A percentile compares a stretch with the other conserved stretches of the same genome.
These are phyloP conservation scores for Aspergillus heteromorphus DNA, from an alignment of 495 filamentous ascomycete species.

Conservation along the genomic window DNA sequence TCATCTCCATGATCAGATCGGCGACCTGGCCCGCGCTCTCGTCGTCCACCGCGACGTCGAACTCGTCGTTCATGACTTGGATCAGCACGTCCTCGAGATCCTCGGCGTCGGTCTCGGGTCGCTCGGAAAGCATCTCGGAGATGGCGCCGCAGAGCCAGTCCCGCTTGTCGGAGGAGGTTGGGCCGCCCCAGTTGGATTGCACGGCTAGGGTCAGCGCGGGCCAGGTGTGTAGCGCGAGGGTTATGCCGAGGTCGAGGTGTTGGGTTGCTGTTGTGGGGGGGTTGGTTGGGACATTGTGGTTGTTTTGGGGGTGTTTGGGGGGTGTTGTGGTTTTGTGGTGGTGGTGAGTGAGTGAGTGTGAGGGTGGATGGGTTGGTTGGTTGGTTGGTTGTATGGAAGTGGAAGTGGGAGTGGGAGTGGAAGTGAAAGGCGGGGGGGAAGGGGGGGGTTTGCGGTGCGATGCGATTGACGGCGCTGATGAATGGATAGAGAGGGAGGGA, in stretches of 20 bases:
- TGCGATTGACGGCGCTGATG: too few species aligned
- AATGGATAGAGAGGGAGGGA: too few species aligned
- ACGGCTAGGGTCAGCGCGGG: constrained; percentile 80
- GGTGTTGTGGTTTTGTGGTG: constrained; percentile 18
- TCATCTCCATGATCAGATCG: constrained; percentile 61
- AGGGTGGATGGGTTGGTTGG: not conserved
- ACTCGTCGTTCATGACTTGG: constrained; percentile 92
- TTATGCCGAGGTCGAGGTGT: constrained; percentile 77
- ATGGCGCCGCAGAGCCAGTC: constrained; percentile 93
- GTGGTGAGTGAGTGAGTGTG: not conserved
- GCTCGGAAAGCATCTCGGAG: constrained; percentile 68
- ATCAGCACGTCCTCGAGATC: constrained; percentile 79
- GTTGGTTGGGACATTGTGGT: not conserved
- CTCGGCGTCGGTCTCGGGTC: constrained; percentile 71
- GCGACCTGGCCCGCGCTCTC: constrained; percentile 73
- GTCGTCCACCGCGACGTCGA: constrained; percentile 86
- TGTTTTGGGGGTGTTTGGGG: constrained; percentile 7
- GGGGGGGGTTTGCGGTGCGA: too few species aligned
- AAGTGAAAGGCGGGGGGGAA: too few species aligned
- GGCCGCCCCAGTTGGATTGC: constrained; percentile 81
- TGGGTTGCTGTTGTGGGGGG: constrained; percentile 12
- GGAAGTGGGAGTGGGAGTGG: too few species aligned
- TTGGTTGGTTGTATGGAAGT: too few species aligned
- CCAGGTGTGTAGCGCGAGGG: constrained; percentile 77
- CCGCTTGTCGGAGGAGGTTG: constrained; percentile 78